Base-by-base conservation (phyloP, 768 basidiomycete genomes). In the Pleurotus tuoliensis region DNA sequence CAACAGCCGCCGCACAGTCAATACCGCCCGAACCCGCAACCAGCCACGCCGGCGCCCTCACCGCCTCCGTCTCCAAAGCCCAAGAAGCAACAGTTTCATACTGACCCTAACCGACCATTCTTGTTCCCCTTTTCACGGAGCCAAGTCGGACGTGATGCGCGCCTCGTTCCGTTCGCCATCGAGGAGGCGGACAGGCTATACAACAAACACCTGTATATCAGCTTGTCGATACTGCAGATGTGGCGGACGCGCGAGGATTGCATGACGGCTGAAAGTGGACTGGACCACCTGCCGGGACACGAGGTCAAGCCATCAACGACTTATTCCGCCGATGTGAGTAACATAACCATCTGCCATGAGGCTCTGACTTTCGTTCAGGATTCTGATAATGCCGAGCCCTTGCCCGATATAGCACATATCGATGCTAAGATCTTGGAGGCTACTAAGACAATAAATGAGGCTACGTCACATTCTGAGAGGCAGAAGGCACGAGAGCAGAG, bases 41-140 rank as follows among this genome's bases (percentile, higher is more conserved):
- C 93, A 1, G 82, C 86, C 11, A 98, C 95, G 3, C 95, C 95
- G 5, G 93, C 94, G 22, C 94, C 95, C 1, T 85, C 92, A 0
- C 94, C 94, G 0, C 91, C 92, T 5, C 82, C 84, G 1, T 77
- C 76, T 34, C 90, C 86, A 2, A 98, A 96, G 66, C 93, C 92
- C 8, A 99, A 99, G 76, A 98, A 98, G 69, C 96, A 96, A 67
- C 93, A 96, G 67, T 99, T 93, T 69, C 97, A 98, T 67, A 99
- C 97, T 0, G 97, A 99, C 70, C 97, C 95, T 67, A 85, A 75
- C 46, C 80, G 91, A 11, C 96, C 97, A 1, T 99, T 98, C 69
- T 74, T 98, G 58, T 95, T 99, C 69, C 97, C 97, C 0, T 99
- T 97, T 68, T 92, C 94, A 5, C 82, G 85, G n/a, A 78, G 71